Base-by-base conservation (phyloP, 305 asterid species). In the Nicotiana rustica region DNA sequence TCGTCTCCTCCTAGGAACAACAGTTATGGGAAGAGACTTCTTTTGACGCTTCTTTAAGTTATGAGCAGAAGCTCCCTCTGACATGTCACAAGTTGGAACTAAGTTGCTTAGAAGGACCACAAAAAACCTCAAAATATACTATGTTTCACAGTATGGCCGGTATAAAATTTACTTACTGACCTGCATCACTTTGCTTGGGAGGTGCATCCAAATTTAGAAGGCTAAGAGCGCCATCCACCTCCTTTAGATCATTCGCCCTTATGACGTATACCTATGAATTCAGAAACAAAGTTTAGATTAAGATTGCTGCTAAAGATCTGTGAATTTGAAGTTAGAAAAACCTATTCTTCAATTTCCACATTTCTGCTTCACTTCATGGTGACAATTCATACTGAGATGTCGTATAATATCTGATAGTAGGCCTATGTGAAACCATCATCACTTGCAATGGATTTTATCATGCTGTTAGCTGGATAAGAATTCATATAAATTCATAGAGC, bases 221-320 rank as follows among this genome's bases (percentile, higher is more conserved):
- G 89, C 97, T 91, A 84, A 95, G 98, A 81, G 97, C 97, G 82
- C 97, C 97, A 84, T 95, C 98, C 7, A 95, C 98, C 87, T 91
- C 98, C 3, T 85, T 90, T 86, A 95, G 78, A 85, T 95, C 94
- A 85, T 93, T 91, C 71, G 96, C 91, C 85, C 98, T 89, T 79
- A 93, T 88, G 19, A 89, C 65, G 47, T 89, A 86, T 13, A 90
- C 94, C 97, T 95, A 88, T 77, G 85, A 65, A 85, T 83, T 66
- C 85, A 86, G 75, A 66, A 80, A 49, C 79, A 18, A 73, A 73
- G 62, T 49, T 73, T 3, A 73, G 79, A 73, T 73, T 18, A 70
- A 41, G 57, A 38, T 69, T 18, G 35, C 33, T 4, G 57, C 57
- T 69, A 38, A 69, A 69, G 57, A 69, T 70, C 36, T 70, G 59